Evolutionary conservation across 2,329 filamentous ascomycete genomes (phyloP).

Genomic region (Cercospora zeae-maydis): DNA sequence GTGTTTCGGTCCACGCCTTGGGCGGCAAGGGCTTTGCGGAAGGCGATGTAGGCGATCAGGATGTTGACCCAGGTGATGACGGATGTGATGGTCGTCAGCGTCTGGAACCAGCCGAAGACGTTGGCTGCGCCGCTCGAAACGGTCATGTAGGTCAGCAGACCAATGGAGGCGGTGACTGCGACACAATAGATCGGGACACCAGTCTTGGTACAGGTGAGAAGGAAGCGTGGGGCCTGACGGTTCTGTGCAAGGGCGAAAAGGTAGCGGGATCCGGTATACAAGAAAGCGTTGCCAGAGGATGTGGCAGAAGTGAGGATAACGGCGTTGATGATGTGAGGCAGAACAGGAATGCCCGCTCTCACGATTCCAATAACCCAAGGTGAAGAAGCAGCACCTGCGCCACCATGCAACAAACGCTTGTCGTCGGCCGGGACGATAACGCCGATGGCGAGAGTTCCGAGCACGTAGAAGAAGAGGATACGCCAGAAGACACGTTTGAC

Average conservation of each 20-base stretch:
- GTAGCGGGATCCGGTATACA: slow-evolving; percentile 54
- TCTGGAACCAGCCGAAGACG: slow-evolving; percentile 38
- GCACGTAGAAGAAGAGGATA: slow-evolving; percentile 54
- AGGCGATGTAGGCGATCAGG: slow-evolving; percentile 30
- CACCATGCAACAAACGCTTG: slow-evolving; percentile 46
- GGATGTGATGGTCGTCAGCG: slow-evolving; percentile 36
- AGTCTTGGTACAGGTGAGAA: slow-evolving; percentile 45
- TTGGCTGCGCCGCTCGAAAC: slow-evolving; percentile 27
- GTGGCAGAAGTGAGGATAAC: slow-evolving; percentile 69
- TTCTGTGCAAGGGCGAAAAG: slow-evolving; percentile 51
- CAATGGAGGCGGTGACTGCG: slow-evolving; percentile 46
- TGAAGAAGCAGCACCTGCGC: slow-evolving; percentile 37
- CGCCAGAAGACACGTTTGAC: slow-evolving; percentile 52
- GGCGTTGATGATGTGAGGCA: slow-evolving; percentile 72
- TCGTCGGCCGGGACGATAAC: slow-evolving; percentile 58
- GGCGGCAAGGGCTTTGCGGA: slow-evolving; percentile 30
- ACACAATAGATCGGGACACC: slow-evolving; percentile 45
- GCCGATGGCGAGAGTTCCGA: slow-evolving; percentile 54
- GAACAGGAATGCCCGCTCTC: slow-evolving; percentile 61
- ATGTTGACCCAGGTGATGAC: slow-evolving; percentile 33
- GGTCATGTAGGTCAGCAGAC: slow-evolving; percentile 56
- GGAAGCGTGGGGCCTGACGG: slow-evolving; percentile 50
- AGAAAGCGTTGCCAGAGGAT: slow-evolving; percentile 65
- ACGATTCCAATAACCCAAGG: slow-evolving; percentile 70
- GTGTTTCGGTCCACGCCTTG: slow-evolving; percentile 32